A percentile compares a stretch with the other conserved stretches of the same genome.
Conservation (phyloP, 305 asterid species). For the Euphrasia arctica region DNA sequence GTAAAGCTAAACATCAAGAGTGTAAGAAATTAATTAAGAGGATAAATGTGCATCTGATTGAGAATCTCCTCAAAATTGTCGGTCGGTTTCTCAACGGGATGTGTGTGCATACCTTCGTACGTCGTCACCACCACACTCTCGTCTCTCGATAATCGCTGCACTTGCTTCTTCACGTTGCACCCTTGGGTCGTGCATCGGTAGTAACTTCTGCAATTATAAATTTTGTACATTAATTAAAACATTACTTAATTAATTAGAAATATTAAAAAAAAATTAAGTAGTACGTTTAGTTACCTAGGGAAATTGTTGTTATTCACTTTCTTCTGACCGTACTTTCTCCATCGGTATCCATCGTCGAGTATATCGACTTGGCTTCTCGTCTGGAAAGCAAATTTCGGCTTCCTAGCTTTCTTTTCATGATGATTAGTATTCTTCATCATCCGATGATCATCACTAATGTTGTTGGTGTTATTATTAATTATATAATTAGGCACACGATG, state of each 20-base stretch:
- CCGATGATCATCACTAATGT: background rate
- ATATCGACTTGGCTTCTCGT: slow-evolving; percentile 50
- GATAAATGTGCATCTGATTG: slow-evolving; percentile 55
- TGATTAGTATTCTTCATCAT: background rate
- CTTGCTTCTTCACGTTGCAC: slow-evolving; percentile 72
- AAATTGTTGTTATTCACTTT: slow-evolving; percentile 46
- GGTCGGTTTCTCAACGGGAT: slow-evolving; percentile 41
- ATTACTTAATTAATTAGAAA: background rate
- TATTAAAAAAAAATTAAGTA: background rate
- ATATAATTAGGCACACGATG: background rate
- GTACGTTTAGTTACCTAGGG: slow-evolving; percentile 34
- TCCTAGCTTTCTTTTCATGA: slow-evolving; percentile 32
- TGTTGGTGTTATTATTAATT: no score
- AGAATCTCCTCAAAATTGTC: slow-evolving; percentile 62
- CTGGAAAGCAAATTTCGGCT: slow-evolving; percentile 39
- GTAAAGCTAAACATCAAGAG: background rate
- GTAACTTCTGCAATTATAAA: slow-evolving; percentile 45
- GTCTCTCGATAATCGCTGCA: slow-evolving; percentile 50
- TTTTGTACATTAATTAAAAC: no score
- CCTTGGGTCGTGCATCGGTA: slow-evolving; percentile 51
- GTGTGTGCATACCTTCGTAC: slow-evolving; percentile 55
- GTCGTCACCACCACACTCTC: slow-evolving; percentile 56
- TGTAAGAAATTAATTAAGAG: slow-evolving; percentile 8
- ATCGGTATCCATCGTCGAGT: slow-evolving; percentile 51
- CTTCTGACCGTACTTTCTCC: slow-evolving; percentile 56